Evolutionary conservation across 345 rosid species (phyloP).

Genomic region (Camelina sativa): DNA sequence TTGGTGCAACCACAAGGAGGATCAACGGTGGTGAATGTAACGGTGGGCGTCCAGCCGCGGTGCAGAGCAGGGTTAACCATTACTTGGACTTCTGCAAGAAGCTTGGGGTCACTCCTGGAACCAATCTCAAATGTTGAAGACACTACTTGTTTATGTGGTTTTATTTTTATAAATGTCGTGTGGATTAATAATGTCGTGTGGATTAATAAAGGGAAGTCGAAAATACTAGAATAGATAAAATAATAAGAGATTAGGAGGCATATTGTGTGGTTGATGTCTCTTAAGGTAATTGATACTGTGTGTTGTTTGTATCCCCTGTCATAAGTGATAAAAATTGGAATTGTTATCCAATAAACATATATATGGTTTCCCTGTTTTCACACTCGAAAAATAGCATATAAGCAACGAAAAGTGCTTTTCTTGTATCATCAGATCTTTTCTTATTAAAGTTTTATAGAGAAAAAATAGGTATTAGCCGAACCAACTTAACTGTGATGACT

Average conservation of each 20-base stretch:
- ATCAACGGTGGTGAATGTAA: constrained; percentile 62
- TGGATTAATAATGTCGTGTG: constrained; percentile 4
- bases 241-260: neutral
- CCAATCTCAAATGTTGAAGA: constrained; percentile 48
- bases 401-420: neutral
- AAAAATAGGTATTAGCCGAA: neutral
- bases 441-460: neutral
- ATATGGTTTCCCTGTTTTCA: constrained; percentile 1
- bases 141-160: neutral
- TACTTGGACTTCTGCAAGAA: constrained; percentile 52
- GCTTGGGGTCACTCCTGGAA: constrained; percentile 48
- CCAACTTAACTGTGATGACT: neutral
- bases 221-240: neutral
- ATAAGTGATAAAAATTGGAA: constrained; percentile 18
- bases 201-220: constrained; percentile 10
- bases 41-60: constrained; percentile 42
- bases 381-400: neutral
- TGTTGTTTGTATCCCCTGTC: constrained; percentile 16
- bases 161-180: neutral
- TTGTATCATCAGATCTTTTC: neutral
- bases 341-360: constrained; percentile 8
- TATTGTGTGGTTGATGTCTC: constrained; percentile 5
- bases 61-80: constrained; percentile 46
- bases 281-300: constrained; percentile 22
- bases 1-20: constrained; percentile 54